Percentiles rank a stretch among this genome's conserved stretches.
Conservation (phyloP, 129 eudicot species). For the Pseudognaphalium luteoalbum region DNA sequence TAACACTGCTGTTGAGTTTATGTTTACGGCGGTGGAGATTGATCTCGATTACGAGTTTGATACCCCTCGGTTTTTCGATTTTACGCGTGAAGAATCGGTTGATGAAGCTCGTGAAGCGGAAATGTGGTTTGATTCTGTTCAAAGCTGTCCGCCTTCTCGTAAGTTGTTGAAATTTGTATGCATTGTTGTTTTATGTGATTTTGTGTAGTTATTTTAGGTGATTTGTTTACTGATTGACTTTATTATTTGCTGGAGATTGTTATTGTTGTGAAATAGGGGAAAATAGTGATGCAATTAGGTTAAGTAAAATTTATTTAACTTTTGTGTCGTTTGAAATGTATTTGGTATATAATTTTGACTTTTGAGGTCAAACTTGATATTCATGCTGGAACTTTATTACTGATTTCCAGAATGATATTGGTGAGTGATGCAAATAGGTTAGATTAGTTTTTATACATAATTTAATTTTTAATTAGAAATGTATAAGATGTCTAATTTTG, state of each 20-base stretch:
- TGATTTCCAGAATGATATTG: neutral
- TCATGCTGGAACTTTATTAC: slow-evolving; percentile 4
- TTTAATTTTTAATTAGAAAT: too few relatives aligned
- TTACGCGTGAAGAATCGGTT: slow-evolving; percentile 56
- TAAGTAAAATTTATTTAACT: neutral
- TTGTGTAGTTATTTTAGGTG: neutral
- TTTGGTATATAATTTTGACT: slow-evolving; percentile 20
- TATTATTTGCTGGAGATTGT: slow-evolving; percentile 15
- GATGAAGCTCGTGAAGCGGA: slow-evolving; percentile 66
- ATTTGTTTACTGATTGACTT: slow-evolving; percentile 9
- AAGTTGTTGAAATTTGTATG: slow-evolving; percentile 33
- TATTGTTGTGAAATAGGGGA: slow-evolving; percentile 8
- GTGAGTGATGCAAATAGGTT: neutral
- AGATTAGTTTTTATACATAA: neutral
- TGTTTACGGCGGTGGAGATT: slow-evolving; percentile 72
- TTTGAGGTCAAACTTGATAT: slow-evolving; percentile 22
- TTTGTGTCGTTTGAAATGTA: neutral
- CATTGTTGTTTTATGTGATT: slow-evolving; percentile 8
- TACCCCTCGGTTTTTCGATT: slow-evolving; percentile 75
- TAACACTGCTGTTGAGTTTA: slow-evolving; percentile 38
- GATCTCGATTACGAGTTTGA: slow-evolving; percentile 92
- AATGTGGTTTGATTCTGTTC: slow-evolving; percentile 64
- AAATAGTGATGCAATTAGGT: neutral
- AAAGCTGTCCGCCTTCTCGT: slow-evolving; percentile 90
- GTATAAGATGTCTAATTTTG: neutral